Percentiles rank a stretch among this genome's conserved stretches.
These are phyloP conservation scores for Euphrasia confusa DNA, from an alignment of 257 asterid genomes.

Conservation along the genomic window DNA sequence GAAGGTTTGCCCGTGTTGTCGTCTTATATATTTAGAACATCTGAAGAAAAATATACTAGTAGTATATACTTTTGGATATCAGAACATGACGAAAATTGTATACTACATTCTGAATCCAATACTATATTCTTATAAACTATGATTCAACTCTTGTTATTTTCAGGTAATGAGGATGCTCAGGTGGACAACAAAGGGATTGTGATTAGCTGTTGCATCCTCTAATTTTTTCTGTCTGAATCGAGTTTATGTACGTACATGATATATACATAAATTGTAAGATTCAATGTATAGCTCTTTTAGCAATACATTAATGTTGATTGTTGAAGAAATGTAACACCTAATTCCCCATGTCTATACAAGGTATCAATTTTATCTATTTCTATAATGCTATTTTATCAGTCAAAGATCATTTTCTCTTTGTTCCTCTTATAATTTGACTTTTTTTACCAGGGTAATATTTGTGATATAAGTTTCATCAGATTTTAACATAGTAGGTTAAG, in stretches of 20 bases:
- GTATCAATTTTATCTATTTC: conserved; percentile 4
- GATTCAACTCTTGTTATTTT: conserved; percentile 13
- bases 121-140: no score
- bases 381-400: neutral
- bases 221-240: conserved; percentile 18
- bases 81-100: no score
- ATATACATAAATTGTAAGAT: conserved; percentile 27
- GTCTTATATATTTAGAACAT: neutral
- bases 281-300: conserved; percentile 23
- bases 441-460: neutral
- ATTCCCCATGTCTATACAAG: conserved; percentile 18
- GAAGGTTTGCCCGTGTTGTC: conserved; percentile 41
- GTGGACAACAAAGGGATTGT: conserved; percentile 70
- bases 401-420: no score
- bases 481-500: neutral
- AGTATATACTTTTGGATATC: no score
- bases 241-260: conserved; percentile 4
- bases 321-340: conserved; percentile 16
- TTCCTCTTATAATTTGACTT: neutral
- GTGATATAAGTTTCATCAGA: neutral
- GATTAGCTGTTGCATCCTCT: conserved; percentile 68
- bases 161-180: conserved; percentile 71
- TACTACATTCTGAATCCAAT: no score
- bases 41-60: neutral
- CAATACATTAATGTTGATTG: conserved; percentile 15